Evolutionary conservation across 805 yeast species (phyloP).

Genomic region (Ascoidea rubescens): DNA sequence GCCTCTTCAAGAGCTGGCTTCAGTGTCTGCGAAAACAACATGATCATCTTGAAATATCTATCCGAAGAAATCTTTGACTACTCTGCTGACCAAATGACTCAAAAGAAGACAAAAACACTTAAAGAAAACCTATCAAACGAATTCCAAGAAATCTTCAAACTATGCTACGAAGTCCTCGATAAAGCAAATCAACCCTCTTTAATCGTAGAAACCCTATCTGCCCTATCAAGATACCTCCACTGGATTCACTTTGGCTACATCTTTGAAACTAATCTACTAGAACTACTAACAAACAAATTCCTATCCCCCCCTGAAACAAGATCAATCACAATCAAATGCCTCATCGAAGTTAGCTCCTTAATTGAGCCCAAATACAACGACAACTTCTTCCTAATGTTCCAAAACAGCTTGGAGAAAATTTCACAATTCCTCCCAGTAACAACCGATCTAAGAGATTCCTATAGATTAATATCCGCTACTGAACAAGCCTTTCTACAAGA

Average conservation of each 20-base stretch:
- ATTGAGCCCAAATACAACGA: constrained; percentile 29
- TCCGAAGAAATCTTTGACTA: constrained; percentile 95
- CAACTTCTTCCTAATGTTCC: constrained; percentile 58
- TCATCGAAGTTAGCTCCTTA: constrained; percentile 79
- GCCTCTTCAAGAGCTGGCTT: constrained; percentile 70
- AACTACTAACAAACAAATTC: constrained; percentile 60
- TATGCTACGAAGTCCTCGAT: constrained; percentile 88
- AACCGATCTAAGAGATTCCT: constrained; percentile 58
- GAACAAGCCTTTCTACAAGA: constrained; percentile 95
- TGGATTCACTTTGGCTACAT: constrained; percentile 92
- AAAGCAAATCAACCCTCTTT: constrained; percentile 77
- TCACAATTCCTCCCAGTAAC: constrained; percentile 55
- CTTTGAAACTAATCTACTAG: constrained; percentile 74
- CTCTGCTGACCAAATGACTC: constrained; percentile 94
- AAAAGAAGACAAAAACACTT: constrained; percentile 76
- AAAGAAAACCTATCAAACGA: constrained; percentile 79
- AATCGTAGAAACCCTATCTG: constrained; percentile 70
- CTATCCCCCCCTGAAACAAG: constrained; percentile 69
- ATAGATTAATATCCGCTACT: constrained; percentile 57
- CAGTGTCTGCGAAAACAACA: constrained; percentile 95
- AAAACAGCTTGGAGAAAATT: constrained; percentile 58
- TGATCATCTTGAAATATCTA: constrained; percentile 77
- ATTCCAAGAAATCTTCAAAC: constrained; percentile 82
- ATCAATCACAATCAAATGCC: constrained; percentile 75
- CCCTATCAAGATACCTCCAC: constrained; percentile 72